A percentile compares a stretch with the other conserved stretches of the same genome.
These are phyloP conservation scores for Gleditsia sinensis DNA, from an alignment of 306 rosid genomes.

Conservation along the genomic window DNA sequence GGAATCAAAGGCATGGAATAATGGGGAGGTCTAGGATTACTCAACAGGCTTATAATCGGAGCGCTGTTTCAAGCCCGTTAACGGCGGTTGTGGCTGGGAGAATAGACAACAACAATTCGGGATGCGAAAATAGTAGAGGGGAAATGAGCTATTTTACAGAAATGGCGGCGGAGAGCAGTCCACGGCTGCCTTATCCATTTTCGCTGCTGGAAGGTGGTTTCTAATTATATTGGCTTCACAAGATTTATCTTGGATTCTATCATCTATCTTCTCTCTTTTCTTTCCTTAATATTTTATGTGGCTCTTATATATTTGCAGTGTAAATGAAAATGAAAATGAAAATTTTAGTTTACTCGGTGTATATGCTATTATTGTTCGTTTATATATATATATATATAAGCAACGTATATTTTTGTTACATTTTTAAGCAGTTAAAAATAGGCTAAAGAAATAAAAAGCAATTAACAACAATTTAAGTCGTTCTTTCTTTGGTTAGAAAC, in stretches of 20 bases:
- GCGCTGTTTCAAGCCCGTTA: slow-evolving; percentile 28
- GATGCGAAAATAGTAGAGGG: slow-evolving; percentile 26
- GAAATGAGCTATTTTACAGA: slow-evolving; percentile 45
- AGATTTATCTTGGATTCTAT: slow-evolving; percentile 41
- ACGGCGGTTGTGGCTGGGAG: slow-evolving; percentile 32
- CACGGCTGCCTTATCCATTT: slow-evolving; percentile 88
- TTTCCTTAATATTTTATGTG: neutral
- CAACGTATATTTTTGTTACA: too few species aligned
- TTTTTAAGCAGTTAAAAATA: too few species aligned
- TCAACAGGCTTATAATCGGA: slow-evolving; percentile 32
- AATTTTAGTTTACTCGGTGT: neutral
- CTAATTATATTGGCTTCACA: slow-evolving; percentile 38
- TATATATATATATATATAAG: too few species aligned
- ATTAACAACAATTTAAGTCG: too few species aligned
- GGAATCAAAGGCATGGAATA: slow-evolving; percentile 29
- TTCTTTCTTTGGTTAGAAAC: too few species aligned
- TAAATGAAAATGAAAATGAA: neutral
- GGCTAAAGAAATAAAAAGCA: too few species aligned
- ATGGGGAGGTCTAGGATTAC: slow-evolving; percentile 10
- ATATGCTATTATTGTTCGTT: too few species aligned
- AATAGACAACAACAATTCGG: neutral
- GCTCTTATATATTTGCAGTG: neutral
- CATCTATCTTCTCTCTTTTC: neutral
- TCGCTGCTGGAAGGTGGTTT: slow-evolving; percentile 80
- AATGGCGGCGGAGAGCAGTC: slow-evolving; percentile 53